A percentile compares a stretch with the other conserved stretches of the same genome.
phyloP scores from a whole-genome alignment of 2,329 filamentous ascomycete genomes.

The Aspergillus sp. region DNA sequence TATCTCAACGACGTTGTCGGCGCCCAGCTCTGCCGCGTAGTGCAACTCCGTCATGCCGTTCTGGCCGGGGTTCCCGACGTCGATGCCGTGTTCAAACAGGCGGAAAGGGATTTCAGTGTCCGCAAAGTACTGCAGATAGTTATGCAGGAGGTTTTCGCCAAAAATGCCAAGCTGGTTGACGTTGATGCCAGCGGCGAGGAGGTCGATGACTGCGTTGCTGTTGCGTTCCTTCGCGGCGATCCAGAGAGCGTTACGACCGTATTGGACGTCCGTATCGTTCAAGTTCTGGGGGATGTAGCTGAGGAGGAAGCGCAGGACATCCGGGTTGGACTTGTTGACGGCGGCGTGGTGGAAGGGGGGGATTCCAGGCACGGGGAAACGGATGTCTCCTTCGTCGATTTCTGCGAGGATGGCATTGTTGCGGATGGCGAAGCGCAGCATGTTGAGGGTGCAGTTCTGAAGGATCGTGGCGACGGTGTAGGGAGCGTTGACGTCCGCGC shows the following conservation, averaged over 20 bases:
- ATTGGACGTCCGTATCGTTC: background rate
- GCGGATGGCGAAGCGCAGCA: background rate
- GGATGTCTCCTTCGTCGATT: no score
- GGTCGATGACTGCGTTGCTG: background rate
- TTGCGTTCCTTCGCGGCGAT: background rate
- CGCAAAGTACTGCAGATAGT: background rate
- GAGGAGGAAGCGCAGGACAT: background rate
- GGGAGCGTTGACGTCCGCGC: background rate
- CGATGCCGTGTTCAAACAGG: conserved; percentile 1
- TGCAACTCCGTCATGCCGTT: conserved; percentile 6
- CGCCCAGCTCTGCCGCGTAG: background rate
- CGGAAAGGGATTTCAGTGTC: background rate
- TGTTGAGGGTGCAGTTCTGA: background rate
- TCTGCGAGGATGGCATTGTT: no score
- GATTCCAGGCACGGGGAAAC: no score
- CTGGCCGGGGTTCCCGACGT: conserved; percentile 1
- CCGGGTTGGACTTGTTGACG: background rate
- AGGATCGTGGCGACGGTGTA: background rate
- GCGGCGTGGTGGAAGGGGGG: background rate
- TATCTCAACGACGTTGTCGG: background rate
- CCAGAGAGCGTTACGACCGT: conserved; percentile 3
- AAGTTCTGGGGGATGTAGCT: background rate
- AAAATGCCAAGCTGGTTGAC: conserved; percentile 1
- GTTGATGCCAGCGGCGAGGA: conserved; percentile 2
- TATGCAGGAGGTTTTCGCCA: conserved; percentile 5